These are phyloP conservation scores for Acanthamoeba royreba DNA, from an alignment of 208 protist species.

Conservation along the genomic window DNA sequence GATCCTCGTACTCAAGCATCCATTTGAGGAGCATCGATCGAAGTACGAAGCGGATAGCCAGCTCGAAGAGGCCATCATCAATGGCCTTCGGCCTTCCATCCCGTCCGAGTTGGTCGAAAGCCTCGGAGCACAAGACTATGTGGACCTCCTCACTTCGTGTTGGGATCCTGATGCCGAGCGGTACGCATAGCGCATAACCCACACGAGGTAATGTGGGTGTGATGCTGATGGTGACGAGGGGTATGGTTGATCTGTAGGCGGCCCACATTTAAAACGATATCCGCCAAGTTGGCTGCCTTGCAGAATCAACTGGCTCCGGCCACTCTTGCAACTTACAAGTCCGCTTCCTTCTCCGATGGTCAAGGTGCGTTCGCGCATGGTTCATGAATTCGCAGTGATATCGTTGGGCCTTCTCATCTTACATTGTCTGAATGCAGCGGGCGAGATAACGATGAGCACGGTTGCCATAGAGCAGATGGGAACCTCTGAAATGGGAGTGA, in stretches of 20 bases:
- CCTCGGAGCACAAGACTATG: background rate
- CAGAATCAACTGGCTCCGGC: background rate
- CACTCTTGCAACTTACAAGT: background rate
- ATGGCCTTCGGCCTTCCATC: conserved; percentile 19
- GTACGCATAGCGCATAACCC: too few relatives aligned
- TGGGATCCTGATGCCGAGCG: background rate
- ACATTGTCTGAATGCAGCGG: too few relatives aligned
- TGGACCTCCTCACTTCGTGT: background rate
- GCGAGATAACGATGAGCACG: too few relatives aligned
- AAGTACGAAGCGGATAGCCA: conserved; percentile 39
- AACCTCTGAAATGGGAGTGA: too few relatives aligned
- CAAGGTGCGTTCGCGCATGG: too few relatives aligned
- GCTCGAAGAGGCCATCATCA: conserved; percentile 40
- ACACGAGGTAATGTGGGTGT: too few relatives aligned
- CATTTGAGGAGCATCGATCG: conserved; percentile 39
- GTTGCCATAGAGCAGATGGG: too few relatives aligned
- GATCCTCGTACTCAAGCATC: background rate
- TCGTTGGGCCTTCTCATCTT: too few relatives aligned
- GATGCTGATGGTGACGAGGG: background rate
- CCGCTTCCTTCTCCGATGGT: background rate
- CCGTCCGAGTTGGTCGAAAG: background rate
- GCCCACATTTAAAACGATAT: background rate
- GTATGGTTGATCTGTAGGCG: background rate
- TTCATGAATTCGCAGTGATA: too few relatives aligned
- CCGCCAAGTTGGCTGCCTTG: background rate